Base-by-base conservation (phyloP, 192 early-diverging fungal species). In the Mortierella alpina region DNA sequence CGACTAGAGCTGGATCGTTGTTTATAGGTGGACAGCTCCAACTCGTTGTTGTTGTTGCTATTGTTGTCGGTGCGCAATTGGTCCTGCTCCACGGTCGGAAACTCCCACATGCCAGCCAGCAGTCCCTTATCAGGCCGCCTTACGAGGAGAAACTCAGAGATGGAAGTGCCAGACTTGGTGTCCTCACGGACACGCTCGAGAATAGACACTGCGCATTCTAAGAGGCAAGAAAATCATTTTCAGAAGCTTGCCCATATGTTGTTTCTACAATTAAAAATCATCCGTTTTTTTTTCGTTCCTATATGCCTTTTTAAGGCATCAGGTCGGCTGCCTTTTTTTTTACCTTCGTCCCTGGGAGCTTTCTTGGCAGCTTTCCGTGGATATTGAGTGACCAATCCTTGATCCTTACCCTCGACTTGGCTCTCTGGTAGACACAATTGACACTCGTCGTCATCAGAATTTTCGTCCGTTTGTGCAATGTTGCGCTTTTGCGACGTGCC, bases 91-190 rank as follows among this genome's bases (percentile, higher is more conserved):
- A 85, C 68, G 1, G 75, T 74, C 7, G 91, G 90, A 67, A 93
- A 94, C 73, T 94, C 92, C 93, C 93, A 94, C 41, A 94, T 84
- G 7, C 92, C 92, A 40, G 92, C 92, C 15, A 94, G 55, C 42
- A 94, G 73, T 5, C 93, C 89, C 57, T 82, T 86, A 20, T 84
- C 73, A 46, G 90, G 88, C 41, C 90, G 70, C 68, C 88, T 85
- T n/a, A 86, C 75, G 48, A 92, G 68, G 62, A 92, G 63, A 84
- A 80, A 90, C 52, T 72, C 67, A 55, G 86, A 84, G 5, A 52
- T 62, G 13, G 66, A 17, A 6, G 59, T 52, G 9, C 73, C 73
- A 0, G 51, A 60, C 0, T 80, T 54, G 0, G 9, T 4, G 20
- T 47, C 63, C 8, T n/a, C 52, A 23, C 42, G 14, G 5, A 59